phyloP scores from a whole-genome alignment of 129 eudicot genomes.

The Helianthus annuus region HanXRQr2.0-SUNRISE NC_035445.2:121715025-121715524 shows the following conservation, averaged over 20 bases:
- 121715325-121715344: conserved; percentile 47
- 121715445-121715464: neutral
- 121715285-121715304: conserved; percentile 50
- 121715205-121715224: conserved; percentile 68
- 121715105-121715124: conserved; percentile 3
- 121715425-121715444: neutral
- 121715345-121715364: neutral
- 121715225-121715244: conserved; percentile 38
- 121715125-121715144: neutral
- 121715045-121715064: neutral
- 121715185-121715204: conserved; percentile 2
- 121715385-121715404: conserved; percentile 2
- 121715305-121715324: conserved; percentile 64
- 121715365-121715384: conserved; percentile 11
- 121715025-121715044: neutral
- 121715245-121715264: conserved; percentile 40
- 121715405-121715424: conserved; percentile 3
- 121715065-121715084: conserved; percentile 1
- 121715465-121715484: neutral
- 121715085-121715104: neutral
- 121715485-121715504: conserved; percentile 10
- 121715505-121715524: conserved; percentile 59
- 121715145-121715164: neutral
- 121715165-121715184: neutral
- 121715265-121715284: conserved; percentile 80